Conservation (phyloP, 441 rosid genomes). For the Aleurites moluccanus region DNA sequence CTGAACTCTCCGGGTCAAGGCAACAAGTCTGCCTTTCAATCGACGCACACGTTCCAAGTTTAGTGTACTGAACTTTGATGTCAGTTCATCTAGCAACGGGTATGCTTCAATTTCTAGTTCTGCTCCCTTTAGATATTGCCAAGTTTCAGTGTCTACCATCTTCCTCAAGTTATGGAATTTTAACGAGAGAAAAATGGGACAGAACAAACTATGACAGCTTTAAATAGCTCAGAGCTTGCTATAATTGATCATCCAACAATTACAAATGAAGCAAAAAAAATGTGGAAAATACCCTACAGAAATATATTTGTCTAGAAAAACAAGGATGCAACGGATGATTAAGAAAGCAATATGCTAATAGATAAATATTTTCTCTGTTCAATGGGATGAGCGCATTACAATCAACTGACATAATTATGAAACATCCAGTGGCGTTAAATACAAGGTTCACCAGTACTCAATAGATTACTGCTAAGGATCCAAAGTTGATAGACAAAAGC, state of each 20-base stretch:
- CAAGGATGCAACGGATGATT: neutral
- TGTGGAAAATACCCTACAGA: neutral
- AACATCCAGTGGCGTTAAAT: neutral
- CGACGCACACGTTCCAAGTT: slow-evolving; percentile 93
- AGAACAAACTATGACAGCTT: slow-evolving; percentile 11
- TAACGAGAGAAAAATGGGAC: slow-evolving; percentile 1
- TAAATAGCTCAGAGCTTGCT: neutral
- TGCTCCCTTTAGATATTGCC: slow-evolving; percentile 66
- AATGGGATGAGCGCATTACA: neutral
- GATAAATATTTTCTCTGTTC: neutral
- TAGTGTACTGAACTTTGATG: slow-evolving; percentile 93
- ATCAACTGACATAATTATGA: neutral
- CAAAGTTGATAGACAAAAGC: neutral
- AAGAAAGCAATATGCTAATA: neutral
- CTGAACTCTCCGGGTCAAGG: slow-evolving; percentile 92
- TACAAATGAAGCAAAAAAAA: neutral
- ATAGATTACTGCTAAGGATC: slow-evolving; percentile 1
- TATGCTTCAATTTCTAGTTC: slow-evolving; percentile 98
- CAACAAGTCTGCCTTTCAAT: slow-evolving; percentile 96
- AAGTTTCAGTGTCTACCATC: slow-evolving; percentile 16
- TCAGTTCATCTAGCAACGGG: slow-evolving; percentile 92
- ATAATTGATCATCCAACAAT: neutral
- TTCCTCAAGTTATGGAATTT: slow-evolving; percentile 17
- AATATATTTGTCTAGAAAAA: slow-evolving; percentile 8
- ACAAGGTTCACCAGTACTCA: neutral